Conservation (phyloP, 768 basidiomycete species). For the Sporobolomyces pararoseus region DNA sequence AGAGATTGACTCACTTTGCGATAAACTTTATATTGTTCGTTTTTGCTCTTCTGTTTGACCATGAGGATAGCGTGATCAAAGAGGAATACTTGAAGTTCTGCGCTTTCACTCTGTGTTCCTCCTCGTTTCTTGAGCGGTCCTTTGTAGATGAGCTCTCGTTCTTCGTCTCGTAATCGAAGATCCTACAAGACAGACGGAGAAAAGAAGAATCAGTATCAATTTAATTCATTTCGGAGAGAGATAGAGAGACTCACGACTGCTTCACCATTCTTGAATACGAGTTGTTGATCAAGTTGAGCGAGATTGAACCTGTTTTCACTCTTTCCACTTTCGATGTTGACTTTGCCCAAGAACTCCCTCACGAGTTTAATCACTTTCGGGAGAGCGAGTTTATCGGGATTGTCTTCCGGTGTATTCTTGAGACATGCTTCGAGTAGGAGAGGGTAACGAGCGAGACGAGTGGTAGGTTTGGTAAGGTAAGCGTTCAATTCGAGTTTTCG, state of each 20-base stretch:
- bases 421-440: conserved; percentile 83
- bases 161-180: conserved; percentile 77
- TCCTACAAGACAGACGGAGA: too few relatives aligned
- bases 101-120: conserved; percentile 66
- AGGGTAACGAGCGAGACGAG: conserved; percentile 93
- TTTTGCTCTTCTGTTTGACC: conserved; percentile 85
- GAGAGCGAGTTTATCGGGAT: conserved; percentile 72
- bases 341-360: conserved; percentile 75
- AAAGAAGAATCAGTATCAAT: too few relatives aligned
- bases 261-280: conserved; percentile 84
- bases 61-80: conserved; percentile 95
- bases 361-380: conserved; percentile 72
- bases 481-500: conserved; percentile 95
- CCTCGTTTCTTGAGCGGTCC: conserved; percentile 81
- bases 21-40: conserved; percentile 88
- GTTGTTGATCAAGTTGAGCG: conserved; percentile 84
- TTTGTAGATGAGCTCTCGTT: conserved; percentile 85
- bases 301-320: conserved; percentile 95
- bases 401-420: conserved; percentile 87
- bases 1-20: conserved; percentile 63
- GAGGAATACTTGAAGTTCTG: conserved; percentile 86
- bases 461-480: conserved; percentile 96
- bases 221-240: too few relatives aligned
- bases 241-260: conserved; percentile 63
- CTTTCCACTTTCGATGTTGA: conserved; percentile 90